phyloP scores from a whole-genome alignment of 2,329 filamentous ascomycete species.

The Colletotrichum costaricense region DNA sequence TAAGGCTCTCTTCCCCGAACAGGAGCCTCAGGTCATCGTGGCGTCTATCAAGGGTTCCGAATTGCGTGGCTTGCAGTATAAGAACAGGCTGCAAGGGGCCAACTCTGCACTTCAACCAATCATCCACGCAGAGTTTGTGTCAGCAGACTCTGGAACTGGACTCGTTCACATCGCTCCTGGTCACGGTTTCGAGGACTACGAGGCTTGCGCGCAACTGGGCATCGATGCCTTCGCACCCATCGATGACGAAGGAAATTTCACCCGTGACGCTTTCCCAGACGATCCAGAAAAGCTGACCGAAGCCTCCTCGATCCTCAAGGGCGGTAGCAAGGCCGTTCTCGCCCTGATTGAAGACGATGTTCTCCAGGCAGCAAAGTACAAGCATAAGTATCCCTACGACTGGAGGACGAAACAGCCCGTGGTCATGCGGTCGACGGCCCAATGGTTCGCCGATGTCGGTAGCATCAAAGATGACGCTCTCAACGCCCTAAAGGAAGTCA shows the following conservation, averaged over 20 bases:
- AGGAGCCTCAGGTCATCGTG: conserved; percentile 57
- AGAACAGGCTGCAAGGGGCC: conserved; percentile 74
- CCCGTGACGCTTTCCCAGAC: conserved; percentile 79
- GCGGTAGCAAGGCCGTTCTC: conserved; percentile 77
- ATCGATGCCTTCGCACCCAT: conserved; percentile 86
- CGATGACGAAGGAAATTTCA: conserved; percentile 84
- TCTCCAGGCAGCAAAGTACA: conserved; percentile 76
- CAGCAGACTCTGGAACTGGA: conserved; percentile 89
- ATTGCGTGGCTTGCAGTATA: conserved; percentile 75
- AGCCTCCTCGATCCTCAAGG: conserved; percentile 77
- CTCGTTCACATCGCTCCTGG: conserved; percentile 96
- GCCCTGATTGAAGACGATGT: conserved; percentile 74
- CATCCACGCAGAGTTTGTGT: conserved; percentile 89
- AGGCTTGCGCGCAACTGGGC: conserved; percentile 76
- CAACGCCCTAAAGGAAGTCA: conserved; percentile 74
- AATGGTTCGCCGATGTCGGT: conserved; percentile 97
- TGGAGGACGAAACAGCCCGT: conserved; percentile 96
- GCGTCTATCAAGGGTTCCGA: conserved; percentile 72
- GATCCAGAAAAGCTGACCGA: conserved; percentile 71
- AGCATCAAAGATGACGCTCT: conserved; percentile 82
- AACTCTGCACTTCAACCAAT: conserved; percentile 72
- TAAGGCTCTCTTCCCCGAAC: conserved; percentile 61
- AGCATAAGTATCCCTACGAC: conserved; percentile 97
- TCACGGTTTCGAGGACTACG: conserved; percentile 97
- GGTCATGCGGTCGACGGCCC: conserved; percentile 90